Evolutionary conservation across 768 basidiomycete genomes (phyloP).

Genomic region (Trametes punicea): DNA sequence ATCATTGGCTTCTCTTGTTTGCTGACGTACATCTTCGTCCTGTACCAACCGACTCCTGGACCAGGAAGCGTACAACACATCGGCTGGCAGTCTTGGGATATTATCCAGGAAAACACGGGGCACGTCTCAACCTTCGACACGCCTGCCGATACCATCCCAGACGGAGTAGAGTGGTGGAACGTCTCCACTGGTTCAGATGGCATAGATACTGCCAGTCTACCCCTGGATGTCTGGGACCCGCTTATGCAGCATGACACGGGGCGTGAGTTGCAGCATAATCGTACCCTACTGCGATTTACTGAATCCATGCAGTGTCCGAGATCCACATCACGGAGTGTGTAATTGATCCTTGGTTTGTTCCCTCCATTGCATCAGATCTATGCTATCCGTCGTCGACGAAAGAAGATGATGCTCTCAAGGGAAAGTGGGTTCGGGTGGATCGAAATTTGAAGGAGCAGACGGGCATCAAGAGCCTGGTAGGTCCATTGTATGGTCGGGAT

Average conservation of each 20-base stretch:
- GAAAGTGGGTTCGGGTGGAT: constrained; percentile 88
- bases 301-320: constrained; percentile 61
- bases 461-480: constrained; percentile 59
- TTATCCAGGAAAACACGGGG: constrained; percentile 38
- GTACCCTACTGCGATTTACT: too few species aligned
- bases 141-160: constrained; percentile 13
- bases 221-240: constrained; percentile 78
- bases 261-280: constrained; percentile 36
- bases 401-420: constrained; percentile 71
- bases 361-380: constrained; percentile 35
- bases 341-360: constrained; percentile 53
- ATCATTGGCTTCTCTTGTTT: constrained; percentile 66
- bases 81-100: constrained; percentile 90
- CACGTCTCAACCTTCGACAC: neutral
- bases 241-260: constrained; percentile 74
- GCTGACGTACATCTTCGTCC: constrained; percentile 73
- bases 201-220: constrained; percentile 65
- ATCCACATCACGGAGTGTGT: constrained; percentile 69
- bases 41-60: constrained; percentile 75
- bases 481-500: constrained; percentile 22
- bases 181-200: constrained; percentile 39
- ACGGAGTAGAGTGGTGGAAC: constrained; percentile 70
- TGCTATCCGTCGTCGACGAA: constrained; percentile 69
- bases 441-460: constrained; percentile 71
- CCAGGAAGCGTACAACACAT: constrained; percentile 69